Base-by-base conservation (phyloP, 441 rosid genomes). In the Aquilaria agallochum region DNA sequence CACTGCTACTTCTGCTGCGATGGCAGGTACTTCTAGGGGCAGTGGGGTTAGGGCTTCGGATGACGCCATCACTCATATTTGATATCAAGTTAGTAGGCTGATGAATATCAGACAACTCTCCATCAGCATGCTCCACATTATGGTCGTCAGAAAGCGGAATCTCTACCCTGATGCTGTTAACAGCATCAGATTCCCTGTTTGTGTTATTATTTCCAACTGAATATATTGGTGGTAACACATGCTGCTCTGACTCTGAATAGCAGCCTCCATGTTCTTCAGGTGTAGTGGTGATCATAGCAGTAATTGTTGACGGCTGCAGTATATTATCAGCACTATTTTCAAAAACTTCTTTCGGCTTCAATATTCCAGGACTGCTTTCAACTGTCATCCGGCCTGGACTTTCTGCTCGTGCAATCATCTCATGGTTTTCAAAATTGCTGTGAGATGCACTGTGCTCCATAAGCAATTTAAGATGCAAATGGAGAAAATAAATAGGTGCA, bases 1-100 rank as follows among this genome's bases (percentile, higher is more conserved):
- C 63, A 46, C 76, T 71, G 76, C 55, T 74, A 62, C 74, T 81
- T 85, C 90, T 87, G 67, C 73, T 80, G 69, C 88, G 88, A 64
- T 80, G 85, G 84, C 93, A 77, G 56, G 89, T 75, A 63, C 95
- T 91, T 80, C 96, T 84, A 53, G 85, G 97, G 59, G 90, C 97
- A 56, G 96, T 87, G 52, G 94, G 89, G 71, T 89, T 94, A 63
- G 92, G 87, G 71, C 93, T 87, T 31, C 88, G 84, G 50, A 78
- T 71, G 51, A 76, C 66, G 62, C 79, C 81, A 71, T 87, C 83
- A 64, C 78, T 85, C 82, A 71, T 68, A 61, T 79, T 83, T 72
- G 75, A 76, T 66, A 80, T 67, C 69, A 85, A 66, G 67, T 78
- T 89, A 66, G 73, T 62, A 72, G 89, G 67, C 45, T 68, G 84